Evolutionary conservation across 2,329 filamentous ascomycete genomes (phyloP), one percentile per base, ranked within the genome.

Genomic region (Gaeumannomyces sp.): DNA sequence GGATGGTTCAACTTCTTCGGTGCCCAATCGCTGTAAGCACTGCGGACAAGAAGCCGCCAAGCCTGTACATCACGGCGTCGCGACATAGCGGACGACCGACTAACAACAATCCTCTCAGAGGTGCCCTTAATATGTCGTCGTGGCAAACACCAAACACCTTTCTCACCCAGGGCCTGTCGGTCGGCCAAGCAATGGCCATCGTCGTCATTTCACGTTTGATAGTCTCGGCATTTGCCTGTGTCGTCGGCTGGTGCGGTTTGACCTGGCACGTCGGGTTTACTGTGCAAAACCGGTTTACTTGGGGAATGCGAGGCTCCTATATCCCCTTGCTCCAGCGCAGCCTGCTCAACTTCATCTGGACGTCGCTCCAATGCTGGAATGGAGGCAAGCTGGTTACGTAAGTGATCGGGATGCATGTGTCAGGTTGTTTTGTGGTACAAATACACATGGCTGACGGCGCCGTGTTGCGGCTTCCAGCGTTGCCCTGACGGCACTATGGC

Each of bases 251-350:
- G 78, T 78, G 76, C 28, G 81, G 80, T 16, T 64, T 82, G 5
- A 76, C 75, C 56, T 83, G 80, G 80, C 81, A 83, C 68, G 78
- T 83, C 65, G 80, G 81, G 64, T 79, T 81, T 68, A 82, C 80
- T 0, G 73, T 82, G 19, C 80, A 82, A 69, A 82, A 80, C 67
- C 74, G 81, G 7, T 81, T 76, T 67, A 79, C 78, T 10, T 83
- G 81, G 80, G 81, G 81, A 4, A 70, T 82, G 71, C 73, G 78
- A 35, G 80, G 76, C 1, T 79, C 78, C 60, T 83, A 81, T 63
- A 79, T 83, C 38, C 79, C 80, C 0, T 71, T 82, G 22, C 66
- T 78, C 8, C 79, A 82, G 68, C 76, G 81, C 2, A 76, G 80
- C 25, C 61, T 83, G 61, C 73, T 83, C 11, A 82, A 81, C 68